These are phyloP conservation scores for Paraphaeosphaeria sporulosa DNA, from an alignment of 2,329 filamentous ascomycete species.

Conservation along the genomic window DNA sequence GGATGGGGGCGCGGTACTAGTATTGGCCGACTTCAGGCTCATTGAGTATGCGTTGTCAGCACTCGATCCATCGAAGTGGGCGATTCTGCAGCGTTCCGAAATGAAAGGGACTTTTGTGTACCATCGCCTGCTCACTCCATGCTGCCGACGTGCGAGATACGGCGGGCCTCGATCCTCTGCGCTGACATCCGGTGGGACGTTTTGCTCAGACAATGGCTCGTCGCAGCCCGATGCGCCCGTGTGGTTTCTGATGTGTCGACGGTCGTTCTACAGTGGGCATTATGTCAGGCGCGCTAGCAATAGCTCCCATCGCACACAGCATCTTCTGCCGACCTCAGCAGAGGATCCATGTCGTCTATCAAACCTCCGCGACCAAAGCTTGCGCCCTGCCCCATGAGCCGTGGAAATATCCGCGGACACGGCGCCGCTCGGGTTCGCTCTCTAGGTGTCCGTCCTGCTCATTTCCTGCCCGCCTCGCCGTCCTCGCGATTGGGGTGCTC, in stretches of 20 bases:
- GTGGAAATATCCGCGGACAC: slow-evolving; percentile 37
- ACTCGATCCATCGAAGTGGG: slow-evolving; percentile 42
- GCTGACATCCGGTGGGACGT: slow-evolving; percentile 29
- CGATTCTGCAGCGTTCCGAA: slow-evolving; percentile 49
- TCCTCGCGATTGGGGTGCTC: slow-evolving; percentile 21
- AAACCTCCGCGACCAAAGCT: slow-evolving; percentile 38
- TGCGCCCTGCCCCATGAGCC: slow-evolving; percentile 33
- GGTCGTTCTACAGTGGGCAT: slow-evolving; percentile 18
- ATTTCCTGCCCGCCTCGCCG: slow-evolving; percentile 36
- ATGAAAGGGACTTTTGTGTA: slow-evolving; percentile 49
- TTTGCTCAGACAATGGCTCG: slow-evolving; percentile 25
- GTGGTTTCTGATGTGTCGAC: slow-evolving; percentile 19
- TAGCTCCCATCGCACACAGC: slow-evolving; percentile 17
- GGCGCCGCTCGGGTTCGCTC: slow-evolving; percentile 30
- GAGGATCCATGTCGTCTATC: slow-evolving; percentile 44
- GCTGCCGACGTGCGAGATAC: slow-evolving; percentile 22
- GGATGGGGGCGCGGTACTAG: slow-evolving; percentile 32
- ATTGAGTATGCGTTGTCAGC: slow-evolving; percentile 47
- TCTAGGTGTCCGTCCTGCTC: slow-evolving; percentile 37
- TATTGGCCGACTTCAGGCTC: slow-evolving; percentile 48
- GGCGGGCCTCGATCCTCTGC: slow-evolving; percentile 22
- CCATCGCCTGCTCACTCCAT: slow-evolving; percentile 30
- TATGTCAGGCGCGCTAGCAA: slow-evolving; percentile 16
- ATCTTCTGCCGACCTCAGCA: slow-evolving; percentile 36
- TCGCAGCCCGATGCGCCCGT: slow-evolving; percentile 25